A percentile compares a stretch with the other conserved stretches of the same genome.
phyloP scores from a whole-genome alignment of 2,329 filamentous ascomycete genomes.

The Apiospora koreana region DNA sequence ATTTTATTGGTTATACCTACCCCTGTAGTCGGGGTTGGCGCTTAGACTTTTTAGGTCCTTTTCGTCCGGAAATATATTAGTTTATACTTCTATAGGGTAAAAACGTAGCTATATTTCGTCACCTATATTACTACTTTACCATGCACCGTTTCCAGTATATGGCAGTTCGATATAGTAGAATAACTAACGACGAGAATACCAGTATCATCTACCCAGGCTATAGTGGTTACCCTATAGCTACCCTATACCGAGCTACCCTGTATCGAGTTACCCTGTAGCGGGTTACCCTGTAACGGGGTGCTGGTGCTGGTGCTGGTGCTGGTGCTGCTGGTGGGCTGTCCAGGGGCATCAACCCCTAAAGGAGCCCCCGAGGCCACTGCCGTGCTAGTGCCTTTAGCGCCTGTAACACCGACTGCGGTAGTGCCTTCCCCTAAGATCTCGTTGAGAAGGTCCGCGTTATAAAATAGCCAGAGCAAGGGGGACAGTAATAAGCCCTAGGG shows the following conservation, averaged over 20 bases:
- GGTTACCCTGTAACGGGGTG: no score
- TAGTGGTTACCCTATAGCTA: background rate
- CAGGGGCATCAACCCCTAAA: no score
- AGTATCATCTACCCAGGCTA: background rate
- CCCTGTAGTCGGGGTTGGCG: no score
- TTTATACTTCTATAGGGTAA: background rate
- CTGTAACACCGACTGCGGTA: no score
- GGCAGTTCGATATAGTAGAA: background rate
- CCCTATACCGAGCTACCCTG: no score
- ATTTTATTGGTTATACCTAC: background rate
- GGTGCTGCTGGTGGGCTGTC: no score
- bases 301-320: no score
- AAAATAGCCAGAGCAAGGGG: background rate
- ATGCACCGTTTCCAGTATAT: background rate
- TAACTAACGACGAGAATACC: background rate
- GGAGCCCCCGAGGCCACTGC: no score
- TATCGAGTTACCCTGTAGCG: background rate
- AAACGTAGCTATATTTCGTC: background rate
- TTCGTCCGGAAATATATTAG: background rate
- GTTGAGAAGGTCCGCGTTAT: background rate
- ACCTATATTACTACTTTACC: constrained; percentile 1
- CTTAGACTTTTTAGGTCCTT: no score
- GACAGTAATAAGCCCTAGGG: background rate
- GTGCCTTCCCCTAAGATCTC: background rate
- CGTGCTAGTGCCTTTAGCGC: no score